Evolutionary conservation across 495 filamentous ascomycete species (phyloP).

Genomic region (Hyaloscypha hepaticicola): DNA sequence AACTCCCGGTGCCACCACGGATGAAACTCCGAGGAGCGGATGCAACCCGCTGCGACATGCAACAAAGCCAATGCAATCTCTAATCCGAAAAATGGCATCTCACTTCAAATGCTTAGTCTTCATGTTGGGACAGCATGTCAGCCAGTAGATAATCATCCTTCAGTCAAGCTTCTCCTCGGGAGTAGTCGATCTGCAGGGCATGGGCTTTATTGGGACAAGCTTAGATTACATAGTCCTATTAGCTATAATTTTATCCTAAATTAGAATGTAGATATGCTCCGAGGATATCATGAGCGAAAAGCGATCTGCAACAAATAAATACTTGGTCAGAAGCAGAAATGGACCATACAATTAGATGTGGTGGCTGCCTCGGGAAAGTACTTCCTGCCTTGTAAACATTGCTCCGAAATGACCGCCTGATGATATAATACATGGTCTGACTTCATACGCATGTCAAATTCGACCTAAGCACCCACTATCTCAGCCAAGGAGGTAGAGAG

Average conservation of each 20-base stretch:
- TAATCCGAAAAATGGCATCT: neutral
- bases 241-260: neutral
- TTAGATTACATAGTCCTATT: neutral
- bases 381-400: neutral
- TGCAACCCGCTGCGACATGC: neutral
- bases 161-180: neutral
- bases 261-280: constrained; percentile 1
- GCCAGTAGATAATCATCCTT: neutral
- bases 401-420: neutral
- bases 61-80: neutral
- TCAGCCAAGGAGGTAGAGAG: constrained; percentile 16
- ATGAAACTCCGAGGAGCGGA: neutral
- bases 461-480: neutral
- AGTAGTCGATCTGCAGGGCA: neutral
- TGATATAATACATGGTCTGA: constrained; percentile 2
- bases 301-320: neutral
- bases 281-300: neutral
- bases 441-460: neutral
- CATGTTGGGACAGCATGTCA: neutral
- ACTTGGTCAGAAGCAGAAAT: neutral
- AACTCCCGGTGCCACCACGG: neutral
- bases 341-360: neutral
- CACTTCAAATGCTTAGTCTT: neutral
- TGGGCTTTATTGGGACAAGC: no score
- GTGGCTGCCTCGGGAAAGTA: neutral